Percentiles rank a stretch among this genome's conserved stretches.
These are phyloP conservation scores for Drechslera avenae DNA, from an alignment of 2,329 filamentous ascomycete species.

Conservation along the genomic window DNA sequence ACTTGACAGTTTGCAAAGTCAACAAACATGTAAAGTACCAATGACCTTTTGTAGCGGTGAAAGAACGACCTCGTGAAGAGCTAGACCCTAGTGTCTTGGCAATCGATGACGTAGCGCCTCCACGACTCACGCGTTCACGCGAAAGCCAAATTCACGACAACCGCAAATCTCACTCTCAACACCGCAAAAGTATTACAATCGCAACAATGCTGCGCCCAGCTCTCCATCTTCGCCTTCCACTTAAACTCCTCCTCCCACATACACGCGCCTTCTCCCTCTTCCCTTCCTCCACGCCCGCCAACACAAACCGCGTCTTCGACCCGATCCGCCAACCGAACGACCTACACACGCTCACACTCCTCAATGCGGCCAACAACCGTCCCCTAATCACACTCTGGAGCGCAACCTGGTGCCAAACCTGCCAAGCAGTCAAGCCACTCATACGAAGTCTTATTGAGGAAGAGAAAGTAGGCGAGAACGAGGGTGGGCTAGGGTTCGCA, in stretches of 20 bases:
- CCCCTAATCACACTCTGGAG: constrained; percentile 58
- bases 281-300: constrained; percentile 16
- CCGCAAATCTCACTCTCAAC: neutral
- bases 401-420: constrained; percentile 55
- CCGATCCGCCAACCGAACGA: constrained; percentile 55
- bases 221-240: neutral
- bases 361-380: constrained; percentile 52
- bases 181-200: neutral
- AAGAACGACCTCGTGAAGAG: too few relatives aligned
- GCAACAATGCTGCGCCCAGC: constrained; percentile 7
- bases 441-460: constrained; percentile 51
- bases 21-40: too few relatives aligned
- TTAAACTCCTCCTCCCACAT: neutral
- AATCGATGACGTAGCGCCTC: constrained; percentile 18
- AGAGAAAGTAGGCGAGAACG: constrained; percentile 51
- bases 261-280: constrained; percentile 26
- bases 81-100: constrained; percentile 11
- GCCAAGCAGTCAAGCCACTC: constrained; percentile 51
- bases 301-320: constrained; percentile 43
- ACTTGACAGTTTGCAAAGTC: too few relatives aligned
- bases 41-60: too few relatives aligned
- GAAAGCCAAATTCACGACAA: neutral
- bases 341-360: constrained; percentile 54
- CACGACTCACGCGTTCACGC: constrained; percentile 4
- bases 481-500: constrained; percentile 54